These are phyloP conservation scores for Senna siamea DNA, from an alignment of 306 rosid genomes.

Conservation along the genomic window DNA sequence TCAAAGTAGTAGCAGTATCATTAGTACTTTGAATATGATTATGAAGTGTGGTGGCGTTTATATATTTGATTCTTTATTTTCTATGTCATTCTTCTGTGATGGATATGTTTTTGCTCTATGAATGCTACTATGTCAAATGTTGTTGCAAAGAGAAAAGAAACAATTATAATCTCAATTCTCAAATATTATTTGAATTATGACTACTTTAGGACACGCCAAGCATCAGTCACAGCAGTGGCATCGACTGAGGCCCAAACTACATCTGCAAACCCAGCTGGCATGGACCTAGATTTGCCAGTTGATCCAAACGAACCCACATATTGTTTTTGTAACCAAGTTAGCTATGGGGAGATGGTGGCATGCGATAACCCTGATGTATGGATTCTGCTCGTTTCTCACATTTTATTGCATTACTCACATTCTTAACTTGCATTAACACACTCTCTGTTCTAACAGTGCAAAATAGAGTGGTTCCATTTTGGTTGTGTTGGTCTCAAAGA, in stretches of 20 bases:
- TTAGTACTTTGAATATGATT: background rate
- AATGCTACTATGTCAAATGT: slow-evolving; percentile 5
- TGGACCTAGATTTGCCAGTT: slow-evolving; percentile 58
- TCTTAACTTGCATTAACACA: slow-evolving; percentile 22
- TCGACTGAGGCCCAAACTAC: slow-evolving; percentile 44
- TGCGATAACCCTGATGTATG: slow-evolving; percentile 56
- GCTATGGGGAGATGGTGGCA: slow-evolving; percentile 62
- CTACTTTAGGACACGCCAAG: slow-evolving; percentile 48
- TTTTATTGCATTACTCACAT: slow-evolving; percentile 8
- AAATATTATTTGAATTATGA: slow-evolving; percentile 26
- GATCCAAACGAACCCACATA: slow-evolving; percentile 63
- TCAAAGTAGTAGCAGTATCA: background rate
- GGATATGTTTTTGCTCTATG: slow-evolving; percentile 21
- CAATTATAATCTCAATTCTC: slow-evolving; percentile 25
- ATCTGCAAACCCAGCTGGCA: slow-evolving; percentile 47
- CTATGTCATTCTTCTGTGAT: background rate
- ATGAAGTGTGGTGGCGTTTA: background rate
- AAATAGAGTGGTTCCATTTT: slow-evolving; percentile 63
- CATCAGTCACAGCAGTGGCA: slow-evolving; percentile 37
- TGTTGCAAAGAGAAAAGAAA: slow-evolving; percentile 14
- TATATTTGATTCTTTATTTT: background rate
- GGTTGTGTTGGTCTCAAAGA: slow-evolving; percentile 62
- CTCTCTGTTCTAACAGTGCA: slow-evolving; percentile 50
- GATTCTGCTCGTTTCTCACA: slow-evolving; percentile 4
- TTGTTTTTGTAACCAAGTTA: slow-evolving; percentile 63